These are phyloP conservation scores for Phytophthora uliginosa DNA, from an alignment of 352 stramenopile species.

Conservation along the genomic window DNA sequence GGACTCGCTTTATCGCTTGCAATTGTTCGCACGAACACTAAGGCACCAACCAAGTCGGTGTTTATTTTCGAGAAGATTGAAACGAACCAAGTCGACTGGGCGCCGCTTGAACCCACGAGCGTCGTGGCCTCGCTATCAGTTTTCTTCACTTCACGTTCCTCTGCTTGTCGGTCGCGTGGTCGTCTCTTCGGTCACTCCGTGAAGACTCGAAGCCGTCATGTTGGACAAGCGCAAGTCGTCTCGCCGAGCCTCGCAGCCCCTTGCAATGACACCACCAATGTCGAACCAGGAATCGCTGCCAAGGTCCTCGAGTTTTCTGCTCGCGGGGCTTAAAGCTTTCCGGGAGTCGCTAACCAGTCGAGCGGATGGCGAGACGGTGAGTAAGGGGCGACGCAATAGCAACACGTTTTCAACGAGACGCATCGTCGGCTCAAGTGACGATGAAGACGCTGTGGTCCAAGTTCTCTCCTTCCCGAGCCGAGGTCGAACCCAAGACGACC, in stretches of 20 bases:
- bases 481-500: neutral
- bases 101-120: constrained; percentile 16
- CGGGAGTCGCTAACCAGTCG: constrained; percentile 15
- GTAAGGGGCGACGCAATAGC: constrained; percentile 19
- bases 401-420: constrained; percentile 25
- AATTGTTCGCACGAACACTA: constrained; percentile 14
- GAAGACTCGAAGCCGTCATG: constrained; percentile 26
- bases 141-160: constrained; percentile 28
- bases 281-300: constrained; percentile 11
- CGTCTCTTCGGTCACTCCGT: constrained; percentile 8
- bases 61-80: constrained; percentile 35
- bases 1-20: constrained; percentile 23
- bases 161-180: neutral
- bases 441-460: constrained; percentile 10
- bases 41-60: no score
- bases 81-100: constrained; percentile 22
- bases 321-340: constrained; percentile 30
- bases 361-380: constrained; percentile 2
- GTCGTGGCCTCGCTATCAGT: constrained; percentile 14
- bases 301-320: constrained; percentile 40
- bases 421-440: constrained; percentile 18
- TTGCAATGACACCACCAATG: constrained; percentile 5
- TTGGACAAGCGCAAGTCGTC: constrained; percentile 31
- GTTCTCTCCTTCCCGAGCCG: constrained; percentile 12
- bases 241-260: constrained; percentile 27